phyloP scores from a whole-genome alignment of 768 basidiomycete genomes.

The Serendipita vermifera region DNA sequence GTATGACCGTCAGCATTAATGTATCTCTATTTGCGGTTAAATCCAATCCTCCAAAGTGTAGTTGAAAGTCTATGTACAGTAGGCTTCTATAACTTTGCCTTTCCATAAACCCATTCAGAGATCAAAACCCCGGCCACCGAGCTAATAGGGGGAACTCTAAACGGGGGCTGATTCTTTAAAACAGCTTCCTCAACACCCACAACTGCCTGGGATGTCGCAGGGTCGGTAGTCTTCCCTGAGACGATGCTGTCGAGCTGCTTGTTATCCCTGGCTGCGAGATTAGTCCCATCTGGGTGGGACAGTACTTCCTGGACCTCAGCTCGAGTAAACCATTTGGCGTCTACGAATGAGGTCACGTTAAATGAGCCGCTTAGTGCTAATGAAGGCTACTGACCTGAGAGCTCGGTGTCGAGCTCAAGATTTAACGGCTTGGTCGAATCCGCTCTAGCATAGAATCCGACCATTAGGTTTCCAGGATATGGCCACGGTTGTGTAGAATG shows the following conservation, averaged over 20 bases:
- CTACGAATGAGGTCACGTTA: conserved; percentile 27
- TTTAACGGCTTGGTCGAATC: conserved; percentile 64
- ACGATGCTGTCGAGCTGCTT: conserved; percentile 33
- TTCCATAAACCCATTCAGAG: conserved; percentile 50
- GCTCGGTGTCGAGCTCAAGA: conserved; percentile 84
- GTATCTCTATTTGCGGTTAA: not conserved
- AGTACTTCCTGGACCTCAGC: conserved; percentile 56
- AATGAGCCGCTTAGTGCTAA: not conserved
- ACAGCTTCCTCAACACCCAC: conserved; percentile 14
- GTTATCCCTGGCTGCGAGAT: conserved; percentile 36
- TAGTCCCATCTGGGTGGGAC: conserved; percentile 39
- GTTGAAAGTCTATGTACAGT: not conserved
- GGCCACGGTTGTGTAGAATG: conserved; percentile 82
- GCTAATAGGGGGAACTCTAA: conserved; percentile 61
- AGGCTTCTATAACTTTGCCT: conserved; percentile 6
- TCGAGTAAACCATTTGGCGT: conserved; percentile 81
- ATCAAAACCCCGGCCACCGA: conserved; percentile 55
- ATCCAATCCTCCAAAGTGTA: not conserved
- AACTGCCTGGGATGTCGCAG: conserved; percentile 19
- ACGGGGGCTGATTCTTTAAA: conserved; percentile 34
- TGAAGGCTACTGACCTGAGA: conserved; percentile 52
- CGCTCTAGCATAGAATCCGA: conserved; percentile 74
- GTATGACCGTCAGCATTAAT: no score
- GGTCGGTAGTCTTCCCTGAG: conserved; percentile 21
- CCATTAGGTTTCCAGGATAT: conserved; percentile 16